Evolutionary conservation across 2,329 filamentous ascomycete species (phyloP).

Genomic region (Hymenoscyphus fraxineus): DNA sequence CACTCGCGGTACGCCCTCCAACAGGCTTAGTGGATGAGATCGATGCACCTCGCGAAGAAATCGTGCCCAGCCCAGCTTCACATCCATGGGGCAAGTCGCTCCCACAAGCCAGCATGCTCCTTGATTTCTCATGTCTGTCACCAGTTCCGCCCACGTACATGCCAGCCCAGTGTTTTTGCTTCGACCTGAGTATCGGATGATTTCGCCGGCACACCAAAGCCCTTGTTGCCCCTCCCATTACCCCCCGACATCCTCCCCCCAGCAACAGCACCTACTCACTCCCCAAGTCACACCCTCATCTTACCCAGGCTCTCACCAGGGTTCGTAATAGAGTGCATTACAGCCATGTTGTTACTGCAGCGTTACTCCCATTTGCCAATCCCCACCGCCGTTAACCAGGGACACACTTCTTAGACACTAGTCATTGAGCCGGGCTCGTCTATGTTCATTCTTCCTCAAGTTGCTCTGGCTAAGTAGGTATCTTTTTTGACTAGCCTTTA

Average conservation of each 20-base stretch:
- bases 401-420: constrained; percentile 23
- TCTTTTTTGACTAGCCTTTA: constrained; percentile 5
- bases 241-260: constrained; percentile 6
- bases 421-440: constrained; percentile 29
- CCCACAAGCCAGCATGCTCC: neutral
- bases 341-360: constrained; percentile 22
- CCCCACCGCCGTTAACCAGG: constrained; percentile 20
- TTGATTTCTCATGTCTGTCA: constrained; percentile 2
- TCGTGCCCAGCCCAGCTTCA: constrained; percentile 5
- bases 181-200: constrained; percentile 34
- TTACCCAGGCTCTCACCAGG: constrained; percentile 29
- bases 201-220: constrained; percentile 28
- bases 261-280: neutral
- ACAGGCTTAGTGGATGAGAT: constrained; percentile 30
- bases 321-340: constrained; percentile 30
- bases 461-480: constrained; percentile 25
- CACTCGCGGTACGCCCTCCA: constrained; percentile 20
- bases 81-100: neutral
- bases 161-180: constrained; percentile 27
- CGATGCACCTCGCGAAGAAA: constrained; percentile 29
- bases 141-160: constrained; percentile 19
- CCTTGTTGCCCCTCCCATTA: constrained; percentile 13
- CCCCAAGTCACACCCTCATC: constrained; percentile 31
- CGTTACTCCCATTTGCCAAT: constrained; percentile 31
- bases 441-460: constrained; percentile 19